These are phyloP conservation scores for Floccularia luteovirens DNA, from an alignment of 768 basidiomycete species.

Conservation along the genomic window DNA sequence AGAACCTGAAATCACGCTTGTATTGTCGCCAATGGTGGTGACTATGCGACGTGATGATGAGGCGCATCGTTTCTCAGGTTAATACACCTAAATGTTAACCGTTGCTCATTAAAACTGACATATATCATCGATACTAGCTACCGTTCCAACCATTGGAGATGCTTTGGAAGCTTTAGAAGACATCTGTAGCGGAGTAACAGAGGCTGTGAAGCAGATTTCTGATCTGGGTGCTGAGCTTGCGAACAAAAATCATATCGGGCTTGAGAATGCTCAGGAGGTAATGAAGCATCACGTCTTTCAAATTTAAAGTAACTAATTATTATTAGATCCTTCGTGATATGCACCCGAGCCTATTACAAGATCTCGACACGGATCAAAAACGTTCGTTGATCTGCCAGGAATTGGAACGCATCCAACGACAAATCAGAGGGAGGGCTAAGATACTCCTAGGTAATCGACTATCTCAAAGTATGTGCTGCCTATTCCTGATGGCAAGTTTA, in stretches of 20 bases:
- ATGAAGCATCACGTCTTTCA: conserved; percentile 10
- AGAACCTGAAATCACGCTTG: conserved; percentile 68
- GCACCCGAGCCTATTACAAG: conserved; percentile 50
- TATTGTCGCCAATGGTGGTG: conserved; percentile 61
- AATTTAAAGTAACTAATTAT: not conserved
- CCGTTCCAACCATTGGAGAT: conserved; percentile 71
- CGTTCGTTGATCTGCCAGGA: conserved; percentile 57
- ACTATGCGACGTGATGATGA: conserved; percentile 52
- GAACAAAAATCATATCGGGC: conserved; percentile 60
- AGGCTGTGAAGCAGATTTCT: conserved; percentile 56
- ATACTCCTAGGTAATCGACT: conserved; percentile 45
- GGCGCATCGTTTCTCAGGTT: conserved; percentile 49
- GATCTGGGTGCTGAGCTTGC: conserved; percentile 66
- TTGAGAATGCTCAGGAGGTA: conserved; percentile 70
- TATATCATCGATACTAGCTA: conserved; percentile 38
- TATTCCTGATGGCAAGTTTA: conserved; percentile 16
- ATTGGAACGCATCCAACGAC: conserved; percentile 37
- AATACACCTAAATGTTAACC: conserved; percentile 10
- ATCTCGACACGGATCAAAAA: conserved; percentile 64
- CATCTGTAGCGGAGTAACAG: conserved; percentile 53
- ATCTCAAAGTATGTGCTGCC: not conserved
- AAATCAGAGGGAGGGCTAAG: conserved; percentile 37
- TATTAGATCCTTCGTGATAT: conserved; percentile 39
- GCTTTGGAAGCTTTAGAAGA: conserved; percentile 59
- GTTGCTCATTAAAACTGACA: conserved; percentile 2